Base-by-base conservation (phyloP, 1,284 basidiomycete genomes). In the Macrocystidia cucumis region DNA sequence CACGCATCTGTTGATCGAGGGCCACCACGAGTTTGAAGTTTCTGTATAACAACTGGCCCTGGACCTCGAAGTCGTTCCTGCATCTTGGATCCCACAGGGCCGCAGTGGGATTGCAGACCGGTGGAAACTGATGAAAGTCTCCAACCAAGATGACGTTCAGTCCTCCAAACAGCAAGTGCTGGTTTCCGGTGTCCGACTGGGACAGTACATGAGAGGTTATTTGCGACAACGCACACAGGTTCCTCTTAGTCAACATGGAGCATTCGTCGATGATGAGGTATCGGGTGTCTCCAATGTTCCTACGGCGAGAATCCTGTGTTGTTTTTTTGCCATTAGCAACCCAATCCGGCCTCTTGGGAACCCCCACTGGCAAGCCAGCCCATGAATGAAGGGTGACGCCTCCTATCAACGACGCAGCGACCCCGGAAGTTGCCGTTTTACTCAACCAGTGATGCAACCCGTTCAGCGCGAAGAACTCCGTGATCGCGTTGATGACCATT, bases 121-220 rank as follows among this genome's bases (percentile, higher is more conserved):
- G 62, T 4, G 61, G 61, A 41, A 67, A 64, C 34, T 65, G 63
- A 40, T 66, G 61, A 12, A 60, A 51, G 35, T 65, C 62, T 0
- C 63, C 62, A 37, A 42, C 52, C 0, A 66, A 38, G 18, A 66
- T 57, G 6, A 65, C 48, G 40, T 55, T 65, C 5, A 65, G 31
- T 1, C 60, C 59, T 0, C 59, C 58, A 38, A 65, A 65, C 5
- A 53, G 44, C 3, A 18, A 1, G n/a, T 44, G 40, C 8, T 22
- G n/a, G 2, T 21, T 29, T n/a, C 20, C 34, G 17, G 34, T 35
- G 30, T 18, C 16, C 9, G 19, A 14, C 8, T 16, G 14, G 5
- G 9, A n/a, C 12, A 34, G 31, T 11, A 5, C 40, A 6, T 25
- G 26, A 5, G 13, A 16, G 13, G 37, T 35, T 16, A 35, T 34